Conservation (phyloP, 768 basidiomycete genomes). For the Chalciporus sphaerocephalus region DNA sequence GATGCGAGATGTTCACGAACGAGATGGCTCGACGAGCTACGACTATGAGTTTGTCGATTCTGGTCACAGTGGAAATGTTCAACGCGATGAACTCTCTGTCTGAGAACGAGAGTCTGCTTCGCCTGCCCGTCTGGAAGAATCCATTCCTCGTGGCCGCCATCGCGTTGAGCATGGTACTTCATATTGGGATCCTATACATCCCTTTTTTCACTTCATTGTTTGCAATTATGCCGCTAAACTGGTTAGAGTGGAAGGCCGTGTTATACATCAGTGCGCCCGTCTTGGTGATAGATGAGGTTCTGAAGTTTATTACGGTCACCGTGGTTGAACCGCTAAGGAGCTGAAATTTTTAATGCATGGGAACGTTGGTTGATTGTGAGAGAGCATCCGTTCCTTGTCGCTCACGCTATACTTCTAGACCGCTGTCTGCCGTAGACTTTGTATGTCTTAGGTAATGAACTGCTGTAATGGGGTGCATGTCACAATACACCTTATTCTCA, state of each 20-base stretch:
- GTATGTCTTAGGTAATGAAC: too few relatives aligned
- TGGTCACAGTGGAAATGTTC: slow-evolving; percentile 96
- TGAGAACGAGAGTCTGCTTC: slow-evolving; percentile 90
- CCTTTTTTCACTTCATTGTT: slow-evolving; percentile 92
- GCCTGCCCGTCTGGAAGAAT: slow-evolving; percentile 92
- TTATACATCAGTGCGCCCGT: slow-evolving; percentile 85
- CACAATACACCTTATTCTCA: neutral
- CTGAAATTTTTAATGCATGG: too few relatives aligned
- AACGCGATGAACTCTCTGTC: slow-evolving; percentile 98
- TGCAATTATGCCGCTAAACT: slow-evolving; percentile 91
- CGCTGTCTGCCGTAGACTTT: too few relatives aligned
- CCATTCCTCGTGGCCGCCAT: slow-evolving; percentile 88
- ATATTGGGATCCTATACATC: slow-evolving; percentile 93
- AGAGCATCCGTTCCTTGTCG: too few relatives aligned
- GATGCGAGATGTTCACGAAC: slow-evolving; percentile 94
- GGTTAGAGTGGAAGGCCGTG: slow-evolving; percentile 93
- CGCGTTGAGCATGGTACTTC: slow-evolving; percentile 84
- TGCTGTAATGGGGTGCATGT: neutral
- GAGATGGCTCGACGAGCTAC: slow-evolving; percentile 82
- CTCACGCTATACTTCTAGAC: too few relatives aligned
- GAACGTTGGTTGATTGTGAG: too few relatives aligned
- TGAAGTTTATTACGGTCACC: slow-evolving; percentile 78
- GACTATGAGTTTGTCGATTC: slow-evolving; percentile 93
- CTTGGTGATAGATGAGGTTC: slow-evolving; percentile 80
- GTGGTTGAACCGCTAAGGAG: slow-evolving; percentile 53